Base-by-base conservation (phyloP, 129 eudicot species). In the Centaurea solstitialis region DNA sequence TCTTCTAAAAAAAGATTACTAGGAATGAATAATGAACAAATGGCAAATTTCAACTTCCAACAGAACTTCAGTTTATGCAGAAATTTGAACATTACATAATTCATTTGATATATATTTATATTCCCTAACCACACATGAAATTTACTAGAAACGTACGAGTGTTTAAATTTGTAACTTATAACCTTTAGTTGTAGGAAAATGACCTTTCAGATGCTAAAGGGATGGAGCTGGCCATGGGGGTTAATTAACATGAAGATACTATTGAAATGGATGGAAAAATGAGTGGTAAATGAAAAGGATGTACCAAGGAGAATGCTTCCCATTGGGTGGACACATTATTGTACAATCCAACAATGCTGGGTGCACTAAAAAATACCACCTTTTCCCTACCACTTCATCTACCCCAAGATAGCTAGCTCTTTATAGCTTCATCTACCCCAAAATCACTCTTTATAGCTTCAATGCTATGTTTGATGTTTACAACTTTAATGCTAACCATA, bases 381-480 rank as follows among this genome's bases (percentile, higher is more conserved):
- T 81, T 75, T 68, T 50, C 85, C 85, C 85, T 75, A 75, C 80
- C 76, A 81, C 33, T 66, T 66, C 80, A 74, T 81, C 64, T n/a
- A 68, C 71, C 57, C 73, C 15, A 38, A 23, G 4, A 37, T 57
- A n/a, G 5, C 4, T 33, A 30, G 3, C 65, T 17, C 22, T 57
- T 6, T 57, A 57, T n/a, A 15, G 18, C 65, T 57, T 57, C 18
- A 57, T 81, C 64, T n/a, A 68, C 71, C 57, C 73, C 15, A 38
- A 23, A 1, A 33, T 33, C 4, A 33, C 65, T 17, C 22, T 57
- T 6, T 57, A 57, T n/a, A 53, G 18, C 65, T 57, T 57, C 18
- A 57, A 57, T 17, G 18, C 22, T 57, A 17, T 57, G 18, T 57
- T 1, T 17, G 22, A 53, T 5, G 21, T 53, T 53, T 33, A 33